A percentile compares a stretch with the other conserved stretches of the same genome.
These are phyloP conservation scores for Trichophyton mentagrophytes DNA, from an alignment of 2,329 filamentous ascomycete genomes.

Conservation along the genomic window DNA sequence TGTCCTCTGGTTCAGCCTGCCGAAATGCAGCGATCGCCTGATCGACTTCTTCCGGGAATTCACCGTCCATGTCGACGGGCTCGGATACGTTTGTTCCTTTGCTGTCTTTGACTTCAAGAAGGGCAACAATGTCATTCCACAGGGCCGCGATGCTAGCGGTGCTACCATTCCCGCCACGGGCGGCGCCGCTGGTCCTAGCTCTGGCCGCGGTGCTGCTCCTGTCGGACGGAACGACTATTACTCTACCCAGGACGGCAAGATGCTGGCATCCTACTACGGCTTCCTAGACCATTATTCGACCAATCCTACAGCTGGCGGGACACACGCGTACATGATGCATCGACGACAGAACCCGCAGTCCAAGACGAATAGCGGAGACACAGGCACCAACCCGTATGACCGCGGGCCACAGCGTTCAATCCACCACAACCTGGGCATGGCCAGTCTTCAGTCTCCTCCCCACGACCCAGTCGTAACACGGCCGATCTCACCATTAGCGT, in stretches of 20 bases:
- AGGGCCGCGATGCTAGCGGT: constrained; percentile 18
- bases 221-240: constrained; percentile 75
- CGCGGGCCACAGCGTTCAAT: background rate
- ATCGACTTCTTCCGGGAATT: constrained; percentile 98
- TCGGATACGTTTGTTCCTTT: constrained; percentile 94
- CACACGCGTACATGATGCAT: constrained; percentile 46
- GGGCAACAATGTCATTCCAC: constrained; percentile 46
- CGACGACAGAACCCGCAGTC: constrained; percentile 45
- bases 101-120: constrained; percentile 96
- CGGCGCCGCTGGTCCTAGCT: constrained; percentile 18
- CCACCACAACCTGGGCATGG: background rate
- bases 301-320: constrained; percentile 56
- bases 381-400: background rate
- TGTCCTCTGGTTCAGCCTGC: constrained; percentile 73
- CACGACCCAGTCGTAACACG: constrained; percentile 22
- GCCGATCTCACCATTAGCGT: constrained; percentile 28
- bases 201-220: constrained; percentile 12
- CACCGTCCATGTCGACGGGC: constrained; percentile 87
- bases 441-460: background rate
- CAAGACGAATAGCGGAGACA: constrained; percentile 11
- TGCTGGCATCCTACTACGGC: constrained; percentile 92
- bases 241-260: constrained; percentile 89
- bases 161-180: constrained; percentile 7
- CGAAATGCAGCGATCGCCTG: constrained; percentile 79
- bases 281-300: constrained; percentile 86